Percentiles rank a stretch among this genome's conserved stretches.
phyloP scores from a whole-genome alignment of 495 filamentous ascomycete genomes.

The Letharia lupina region DNA sequence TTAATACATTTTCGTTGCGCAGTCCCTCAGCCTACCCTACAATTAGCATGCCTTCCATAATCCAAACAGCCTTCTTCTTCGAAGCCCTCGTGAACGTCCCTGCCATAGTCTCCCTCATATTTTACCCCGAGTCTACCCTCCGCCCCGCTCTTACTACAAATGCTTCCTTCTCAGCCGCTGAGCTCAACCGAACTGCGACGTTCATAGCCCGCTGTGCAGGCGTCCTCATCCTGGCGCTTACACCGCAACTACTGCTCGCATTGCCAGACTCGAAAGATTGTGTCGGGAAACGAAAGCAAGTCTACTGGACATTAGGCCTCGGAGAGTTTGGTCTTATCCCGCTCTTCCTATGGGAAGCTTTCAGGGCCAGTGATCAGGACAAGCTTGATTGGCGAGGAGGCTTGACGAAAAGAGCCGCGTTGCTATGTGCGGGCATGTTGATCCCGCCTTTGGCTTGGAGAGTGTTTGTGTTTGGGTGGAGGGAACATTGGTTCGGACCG shows the following conservation, averaged over 20 bases:
- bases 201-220: conserved; percentile 12
- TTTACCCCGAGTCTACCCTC: conserved; percentile 17
- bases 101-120: conserved; percentile 30
- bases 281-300: conserved; percentile 10
- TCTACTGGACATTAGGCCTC: conserved; percentile 11
- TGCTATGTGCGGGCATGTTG: conserved; percentile 10
- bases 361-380: conserved; percentile 7
- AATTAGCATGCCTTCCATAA: conserved; percentile 13
- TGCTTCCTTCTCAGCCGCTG: not conserved
- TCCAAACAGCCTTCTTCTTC: conserved; percentile 34
- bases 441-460: conserved; percentile 6
- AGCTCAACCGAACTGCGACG: conserved; percentile 5
- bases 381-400: conserved; percentile 11
- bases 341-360: conserved; percentile 17
- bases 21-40: not conserved
- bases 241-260: conserved; percentile 14
- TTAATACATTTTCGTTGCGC: not conserved
- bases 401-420: not conserved
- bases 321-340: conserved; percentile 16
- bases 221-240: conserved; percentile 13
- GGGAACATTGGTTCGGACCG: conserved; percentile 10
- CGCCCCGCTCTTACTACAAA: conserved; percentile 7
- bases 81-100: conserved; percentile 33
- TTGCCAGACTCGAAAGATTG: conserved; percentile 10
- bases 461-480: conserved; percentile 11